Conservation (phyloP, 106 monocot genomes). For the Platanthera guangdongensis region DNA sequence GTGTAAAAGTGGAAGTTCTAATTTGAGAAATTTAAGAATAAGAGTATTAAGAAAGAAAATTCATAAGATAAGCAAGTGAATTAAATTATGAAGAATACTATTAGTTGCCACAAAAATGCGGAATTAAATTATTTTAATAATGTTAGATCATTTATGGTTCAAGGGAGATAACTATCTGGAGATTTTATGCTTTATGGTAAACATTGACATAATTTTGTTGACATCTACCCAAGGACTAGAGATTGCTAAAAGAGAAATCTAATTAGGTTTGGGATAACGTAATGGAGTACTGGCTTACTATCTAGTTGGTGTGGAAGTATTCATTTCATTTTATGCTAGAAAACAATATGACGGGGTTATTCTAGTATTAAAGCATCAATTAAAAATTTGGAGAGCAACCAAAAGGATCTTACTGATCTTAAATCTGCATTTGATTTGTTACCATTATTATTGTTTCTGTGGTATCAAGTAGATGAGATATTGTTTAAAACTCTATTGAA, state of each 20-base stretch:
- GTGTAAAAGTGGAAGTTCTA: neutral
- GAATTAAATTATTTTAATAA: constrained; percentile 1
- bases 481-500: neutral
- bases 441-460: neutral
- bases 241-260: neutral
- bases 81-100: neutral
- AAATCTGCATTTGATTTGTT: neutral
- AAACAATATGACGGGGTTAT: neutral
- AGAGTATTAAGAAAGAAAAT: neutral
- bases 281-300: neutral
- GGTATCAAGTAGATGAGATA: neutral
- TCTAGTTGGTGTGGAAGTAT: neutral
- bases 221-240: neutral
- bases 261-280: neutral
- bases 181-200: neutral
- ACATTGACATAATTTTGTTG: neutral
- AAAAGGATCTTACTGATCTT: neutral
- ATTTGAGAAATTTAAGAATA: neutral
- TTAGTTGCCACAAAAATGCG: neutral
- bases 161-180: neutral
- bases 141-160: neutral
- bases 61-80: neutral
- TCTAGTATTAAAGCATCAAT: too few relatives aligned
- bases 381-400: too few relatives aligned
- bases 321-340: neutral